These are phyloP conservation scores for Gelatoporia subvermispora DNA, from an alignment of 768 basidiomycete genomes.

Conservation along the genomic window DNA sequence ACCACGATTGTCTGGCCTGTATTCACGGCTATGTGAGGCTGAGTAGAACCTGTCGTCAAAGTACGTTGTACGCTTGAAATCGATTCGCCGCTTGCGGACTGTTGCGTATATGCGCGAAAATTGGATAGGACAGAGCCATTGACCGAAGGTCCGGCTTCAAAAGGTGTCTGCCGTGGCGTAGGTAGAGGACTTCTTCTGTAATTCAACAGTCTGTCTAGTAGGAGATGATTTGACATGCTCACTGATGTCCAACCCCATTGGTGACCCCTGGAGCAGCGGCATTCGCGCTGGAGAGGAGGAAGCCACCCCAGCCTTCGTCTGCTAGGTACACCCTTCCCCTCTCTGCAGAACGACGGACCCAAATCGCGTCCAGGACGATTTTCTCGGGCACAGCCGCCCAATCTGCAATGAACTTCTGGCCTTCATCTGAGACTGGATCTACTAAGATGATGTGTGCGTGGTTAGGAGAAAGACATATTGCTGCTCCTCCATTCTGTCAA, in stretches of 20 bases:
- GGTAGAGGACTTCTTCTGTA: slow-evolving; percentile 52
- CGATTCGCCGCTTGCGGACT: neutral
- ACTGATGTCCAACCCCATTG: slow-evolving; percentile 35
- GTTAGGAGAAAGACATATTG: slow-evolving; percentile 44
- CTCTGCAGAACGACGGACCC: slow-evolving; percentile 45
- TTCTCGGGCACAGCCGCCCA: slow-evolving; percentile 48
- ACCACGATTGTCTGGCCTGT: neutral
- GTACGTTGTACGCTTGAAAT: neutral
- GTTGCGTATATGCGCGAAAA: too few relatives aligned
- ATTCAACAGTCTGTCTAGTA: neutral
- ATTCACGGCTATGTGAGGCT: neutral
- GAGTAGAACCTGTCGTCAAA: neutral
- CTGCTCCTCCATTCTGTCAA: slow-evolving; percentile 50
- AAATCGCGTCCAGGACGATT: slow-evolving; percentile 47
- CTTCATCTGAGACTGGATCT: slow-evolving; percentile 45
- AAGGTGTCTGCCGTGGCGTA: slow-evolving; percentile 55
- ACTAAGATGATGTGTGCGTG: slow-evolving; percentile 58
- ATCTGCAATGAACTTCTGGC: slow-evolving; percentile 51
- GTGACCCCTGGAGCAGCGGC: neutral
- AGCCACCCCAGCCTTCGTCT: slow-evolving; percentile 31
- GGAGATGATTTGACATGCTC: slow-evolving; percentile 27
- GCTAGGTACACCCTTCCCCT: slow-evolving; percentile 40
- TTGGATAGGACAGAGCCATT: neutral
- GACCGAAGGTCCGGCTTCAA: neutral
- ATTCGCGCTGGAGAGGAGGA: slow-evolving; percentile 2